phyloP scores from a whole-genome alignment of 2,329 filamentous ascomycete species.

The Beauveria varroae region DNA sequence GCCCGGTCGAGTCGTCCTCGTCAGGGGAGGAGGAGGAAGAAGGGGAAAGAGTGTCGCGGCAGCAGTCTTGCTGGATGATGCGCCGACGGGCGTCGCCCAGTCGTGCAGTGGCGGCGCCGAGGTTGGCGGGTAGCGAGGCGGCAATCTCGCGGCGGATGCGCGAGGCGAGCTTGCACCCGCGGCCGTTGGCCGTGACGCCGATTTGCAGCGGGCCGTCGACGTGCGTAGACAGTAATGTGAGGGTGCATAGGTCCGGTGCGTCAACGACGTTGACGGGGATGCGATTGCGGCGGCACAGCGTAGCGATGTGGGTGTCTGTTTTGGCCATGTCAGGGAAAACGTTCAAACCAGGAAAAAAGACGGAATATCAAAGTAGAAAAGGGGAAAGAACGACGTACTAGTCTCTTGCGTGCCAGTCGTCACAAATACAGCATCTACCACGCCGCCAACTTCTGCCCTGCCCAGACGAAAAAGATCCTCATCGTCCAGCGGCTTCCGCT shows the following conservation, averaged over 20 bases:
- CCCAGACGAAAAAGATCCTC: constrained; percentile 68
- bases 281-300: constrained; percentile 66
- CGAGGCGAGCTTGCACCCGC: constrained; percentile 87
- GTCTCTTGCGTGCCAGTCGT: constrained; percentile 48
- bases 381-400: constrained; percentile 21
- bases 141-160: constrained; percentile 85
- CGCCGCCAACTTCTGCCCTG: constrained; percentile 64
- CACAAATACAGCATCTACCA: constrained; percentile 91
- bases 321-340: not conserved
- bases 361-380: no score
- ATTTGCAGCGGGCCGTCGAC: constrained; percentile 88
- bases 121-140: constrained; percentile 63
- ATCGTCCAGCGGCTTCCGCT: constrained; percentile 59
- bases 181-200: constrained; percentile 90
- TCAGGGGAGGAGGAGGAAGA: constrained; percentile 26
- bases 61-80: constrained; percentile 67
- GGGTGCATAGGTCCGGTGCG: constrained; percentile 77
- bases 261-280: constrained; percentile 94
- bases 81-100: constrained; percentile 65
- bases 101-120: constrained; percentile 70
- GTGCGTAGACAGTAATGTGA: constrained; percentile 82
- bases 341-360: not conserved
- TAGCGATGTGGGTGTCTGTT: constrained; percentile 52
- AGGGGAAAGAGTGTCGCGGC: constrained; percentile 34
- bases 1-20: constrained; percentile 58